phyloP scores from a whole-genome alignment of 2,329 filamentous ascomycete species.

The Talaromyces sp. region DNA sequence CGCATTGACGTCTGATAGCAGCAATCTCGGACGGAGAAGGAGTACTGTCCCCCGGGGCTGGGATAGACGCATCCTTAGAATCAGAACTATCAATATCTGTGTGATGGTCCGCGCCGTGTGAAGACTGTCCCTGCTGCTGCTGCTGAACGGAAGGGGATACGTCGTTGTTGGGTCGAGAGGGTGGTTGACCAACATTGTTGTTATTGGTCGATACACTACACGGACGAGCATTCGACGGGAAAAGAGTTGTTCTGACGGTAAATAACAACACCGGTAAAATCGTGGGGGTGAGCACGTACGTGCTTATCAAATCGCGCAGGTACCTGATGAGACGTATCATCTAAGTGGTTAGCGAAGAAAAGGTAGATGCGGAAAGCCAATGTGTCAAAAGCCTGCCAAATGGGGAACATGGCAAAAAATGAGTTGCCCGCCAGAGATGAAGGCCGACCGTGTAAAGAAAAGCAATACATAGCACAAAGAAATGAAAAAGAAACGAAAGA shows the following conservation, averaged over 20 bases:
- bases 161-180: conserved; percentile 17
- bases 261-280: conserved; percentile 59
- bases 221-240: conserved; percentile 77
- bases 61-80: conserved; percentile 3
- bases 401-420: neutral
- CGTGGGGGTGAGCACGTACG: conserved; percentile 61
- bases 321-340: conserved; percentile 33
- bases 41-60: neutral
- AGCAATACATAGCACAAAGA: conserved; percentile 6
- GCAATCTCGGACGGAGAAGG: conserved; percentile 13
- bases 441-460: conserved; percentile 6
- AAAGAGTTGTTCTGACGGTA: conserved; percentile 70
- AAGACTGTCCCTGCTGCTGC: conserved; percentile 6
- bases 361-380: neutral
- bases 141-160: conserved; percentile 22
- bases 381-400: conserved; percentile 1
- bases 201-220: conserved; percentile 42
- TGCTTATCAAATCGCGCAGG: conserved; percentile 49
- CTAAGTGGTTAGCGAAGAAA: conserved; percentile 1
- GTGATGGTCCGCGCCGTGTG: neutral
- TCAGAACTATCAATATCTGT: conserved; percentile 1
- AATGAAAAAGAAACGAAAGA: conserved; percentile 1
- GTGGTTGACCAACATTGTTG: conserved; percentile 23
- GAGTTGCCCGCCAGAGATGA: neutral
- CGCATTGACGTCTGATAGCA: conserved; percentile 40